phyloP scores from a whole-genome alignment of 257 asterid genomes.

The Solanum chilense region DNA sequence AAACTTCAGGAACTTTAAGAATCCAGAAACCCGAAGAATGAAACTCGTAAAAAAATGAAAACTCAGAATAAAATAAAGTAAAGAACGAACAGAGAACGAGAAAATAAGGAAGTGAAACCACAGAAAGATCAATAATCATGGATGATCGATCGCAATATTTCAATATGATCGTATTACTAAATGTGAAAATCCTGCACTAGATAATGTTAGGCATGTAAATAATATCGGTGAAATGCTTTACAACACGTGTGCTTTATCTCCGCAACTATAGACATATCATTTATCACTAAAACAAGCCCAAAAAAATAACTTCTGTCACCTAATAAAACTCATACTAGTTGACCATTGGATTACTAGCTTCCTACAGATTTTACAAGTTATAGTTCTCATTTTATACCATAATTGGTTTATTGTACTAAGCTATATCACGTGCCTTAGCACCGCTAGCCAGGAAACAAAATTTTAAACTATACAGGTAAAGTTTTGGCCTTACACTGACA shows the following conservation, averaged over 20 bases:
- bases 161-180: background rate
- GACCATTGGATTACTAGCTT: background rate
- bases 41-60: background rate
- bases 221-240: background rate
- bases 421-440: background rate
- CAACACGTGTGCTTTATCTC: background rate
- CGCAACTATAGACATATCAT: background rate
- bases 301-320: background rate
- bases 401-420: background rate
- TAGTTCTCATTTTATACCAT: background rate
- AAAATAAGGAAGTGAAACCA: background rate
- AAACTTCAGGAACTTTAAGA: background rate
- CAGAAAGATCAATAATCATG: background rate
- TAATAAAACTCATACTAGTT: background rate
- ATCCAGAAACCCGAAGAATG: background rate
- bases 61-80: background rate
- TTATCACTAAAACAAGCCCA: background rate
- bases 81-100: background rate
- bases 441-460: background rate
- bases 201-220: background rate
- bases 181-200: background rate
- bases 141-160: background rate
- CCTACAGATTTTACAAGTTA: background rate
- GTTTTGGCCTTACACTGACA: background rate
- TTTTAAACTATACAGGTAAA: background rate